These are phyloP conservation scores for Pseudofabraea citricarpa DNA, from an alignment of 2,329 filamentous ascomycete genomes.

Conservation along the genomic window DNA sequence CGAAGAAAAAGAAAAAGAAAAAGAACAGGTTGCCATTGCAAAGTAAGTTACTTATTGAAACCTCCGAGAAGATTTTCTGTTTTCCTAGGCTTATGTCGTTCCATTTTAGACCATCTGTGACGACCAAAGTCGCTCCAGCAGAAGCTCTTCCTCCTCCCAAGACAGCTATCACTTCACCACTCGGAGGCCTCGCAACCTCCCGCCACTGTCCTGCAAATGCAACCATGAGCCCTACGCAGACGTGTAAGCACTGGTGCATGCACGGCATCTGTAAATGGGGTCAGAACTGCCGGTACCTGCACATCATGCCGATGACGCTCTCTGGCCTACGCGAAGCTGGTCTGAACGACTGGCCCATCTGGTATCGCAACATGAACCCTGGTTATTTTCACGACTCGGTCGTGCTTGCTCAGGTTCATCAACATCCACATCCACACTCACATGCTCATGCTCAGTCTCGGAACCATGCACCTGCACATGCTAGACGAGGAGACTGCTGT, in stretches of 20 bases:
- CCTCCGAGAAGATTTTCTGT: background rate
- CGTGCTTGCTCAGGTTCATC: too few relatives aligned
- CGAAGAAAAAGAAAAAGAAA: background rate
- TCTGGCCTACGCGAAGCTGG: constrained; percentile 38
- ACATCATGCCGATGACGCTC: constrained; percentile 41
- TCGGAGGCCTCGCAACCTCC: background rate
- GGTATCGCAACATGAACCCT: constrained; percentile 30
- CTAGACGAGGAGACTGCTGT: too few relatives aligned
- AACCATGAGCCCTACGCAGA: too few relatives aligned
- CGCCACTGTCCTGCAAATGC: too few relatives aligned
- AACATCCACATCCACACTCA: too few relatives aligned
- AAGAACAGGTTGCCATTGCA: background rate
- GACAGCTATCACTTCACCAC: background rate
- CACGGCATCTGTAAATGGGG: constrained; percentile 43
- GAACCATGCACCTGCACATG: too few relatives aligned
- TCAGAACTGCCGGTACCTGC: constrained; percentile 36
- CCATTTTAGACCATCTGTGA: too few relatives aligned
- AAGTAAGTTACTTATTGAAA: background rate
- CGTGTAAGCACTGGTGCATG: constrained; percentile 44
- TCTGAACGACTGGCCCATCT: constrained; percentile 36
- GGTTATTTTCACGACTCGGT: constrained; percentile 19
- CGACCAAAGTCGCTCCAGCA: background rate
- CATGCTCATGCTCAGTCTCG: too few relatives aligned
- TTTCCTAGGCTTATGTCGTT: too few relatives aligned
- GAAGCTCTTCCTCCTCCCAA: background rate